Base-by-base conservation (phyloP, 306 rosid genomes). In the Pyrus communis region DNA sequence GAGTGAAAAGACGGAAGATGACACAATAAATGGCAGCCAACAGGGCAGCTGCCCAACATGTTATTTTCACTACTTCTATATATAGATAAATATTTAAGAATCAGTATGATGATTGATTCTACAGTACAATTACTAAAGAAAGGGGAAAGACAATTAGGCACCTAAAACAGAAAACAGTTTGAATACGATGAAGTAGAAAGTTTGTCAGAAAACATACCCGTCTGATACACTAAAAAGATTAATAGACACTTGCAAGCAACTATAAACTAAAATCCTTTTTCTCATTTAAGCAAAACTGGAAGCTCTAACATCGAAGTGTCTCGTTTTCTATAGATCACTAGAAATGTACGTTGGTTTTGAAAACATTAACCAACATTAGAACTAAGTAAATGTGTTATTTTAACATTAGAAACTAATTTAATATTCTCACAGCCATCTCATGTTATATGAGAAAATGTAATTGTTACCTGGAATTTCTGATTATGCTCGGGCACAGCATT, bases 401-500 rank as follows among this genome's bases (percentile, higher is more conserved):
- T 68, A 22, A 9, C 8, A 30, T 5, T 64, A 31, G 35, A 31
- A 31, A 31, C 18, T 18, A 60, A 23, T 31, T 30, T 64, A 13
- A 40, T n/a, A 10, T 5, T 21, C 15, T 9, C 13, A 3, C 40
- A 54, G 33, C 28, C 68, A 63, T 30, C 66, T 72, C 62, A 68
- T 71, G 57, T 33, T 43, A 59, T 71, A 63, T 58, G 9, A 42
- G 73, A 71, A 35, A 40, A 61, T 40, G 80, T 76, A 78, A 54
- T 42, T 28, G 57, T 67, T 92, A 92, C 99, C 99, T 92, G 98
- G 82, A 96, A 96, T 80, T 91, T 78, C 74, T 78, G 88, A 85
- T 96, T 89, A 87, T 96, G 99, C 87, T 92, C 99, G 5, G 99
- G 97, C 73, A 96, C 97, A 25, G 82, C 93, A 81, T 96, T 89